Evolutionary conservation across 768 basidiomycete species (phyloP).

Genomic region (Lactarius pseudohatsudake): DNA sequence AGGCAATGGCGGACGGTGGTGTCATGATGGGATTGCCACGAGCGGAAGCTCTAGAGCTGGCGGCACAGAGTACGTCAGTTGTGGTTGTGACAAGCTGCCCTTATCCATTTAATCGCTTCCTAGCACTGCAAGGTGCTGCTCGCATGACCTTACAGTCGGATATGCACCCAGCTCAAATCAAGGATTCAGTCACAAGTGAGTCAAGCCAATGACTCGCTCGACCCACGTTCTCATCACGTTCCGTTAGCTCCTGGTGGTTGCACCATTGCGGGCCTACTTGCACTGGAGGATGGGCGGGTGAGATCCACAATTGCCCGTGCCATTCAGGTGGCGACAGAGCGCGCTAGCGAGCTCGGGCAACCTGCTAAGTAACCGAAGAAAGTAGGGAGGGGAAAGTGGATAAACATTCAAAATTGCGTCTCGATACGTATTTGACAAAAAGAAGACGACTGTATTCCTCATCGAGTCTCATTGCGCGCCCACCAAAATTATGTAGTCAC

Average conservation of each 20-base stretch:
- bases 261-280: conserved; percentile 95
- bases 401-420: not conserved
- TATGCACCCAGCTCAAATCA: conserved; percentile 93
- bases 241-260: conserved; percentile 90
- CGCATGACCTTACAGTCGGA: conserved; percentile 89
- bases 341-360: conserved; percentile 83
- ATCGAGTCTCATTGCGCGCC: conserved; percentile 24
- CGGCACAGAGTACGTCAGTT: conserved; percentile 78
- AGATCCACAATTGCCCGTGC: conserved; percentile 93
- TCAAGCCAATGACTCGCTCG: conserved; percentile 19
- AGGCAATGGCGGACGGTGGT: conserved; percentile 98
- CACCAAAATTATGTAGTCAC: conserved; percentile 30
- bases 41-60: conserved; percentile 90
- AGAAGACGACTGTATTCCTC: conserved; percentile 31
- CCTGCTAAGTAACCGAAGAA: conserved; percentile 43
- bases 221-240: conserved; percentile 9
- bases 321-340: conserved; percentile 91
- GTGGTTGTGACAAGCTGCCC: not conserved
- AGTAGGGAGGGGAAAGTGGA: not conserved
- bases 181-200: conserved; percentile 96
- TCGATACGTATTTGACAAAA: conserved; percentile 5
- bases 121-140: conserved; percentile 94
- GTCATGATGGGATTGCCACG: conserved; percentile 99
- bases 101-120: conserved; percentile 13
- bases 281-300: conserved; percentile 91